A percentile compares a stretch with the other conserved stretches of the same genome.
These are phyloP conservation scores for Boletellus deceptivus DNA, from an alignment of 1,284 basidiomycete species.

Conservation along the genomic window DNA sequence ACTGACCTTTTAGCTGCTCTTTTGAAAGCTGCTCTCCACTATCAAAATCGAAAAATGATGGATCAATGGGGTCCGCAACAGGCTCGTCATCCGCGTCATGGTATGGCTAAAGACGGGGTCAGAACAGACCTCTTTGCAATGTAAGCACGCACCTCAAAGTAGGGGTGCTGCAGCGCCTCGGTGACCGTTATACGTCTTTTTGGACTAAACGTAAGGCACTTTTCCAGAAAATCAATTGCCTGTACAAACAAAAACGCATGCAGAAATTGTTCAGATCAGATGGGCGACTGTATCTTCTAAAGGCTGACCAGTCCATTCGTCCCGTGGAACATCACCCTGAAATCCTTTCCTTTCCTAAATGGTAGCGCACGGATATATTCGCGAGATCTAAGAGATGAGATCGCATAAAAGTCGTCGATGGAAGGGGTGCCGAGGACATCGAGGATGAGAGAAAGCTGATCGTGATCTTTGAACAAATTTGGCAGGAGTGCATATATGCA, in stretches of 20 bases:
- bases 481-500: not conserved
- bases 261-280: not conserved
- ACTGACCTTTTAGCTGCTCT: conserved; percentile 68
- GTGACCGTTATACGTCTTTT: conserved; percentile 87
- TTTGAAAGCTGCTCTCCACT: conserved; percentile 63
- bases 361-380: conserved; percentile 94
- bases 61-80: conserved; percentile 73
- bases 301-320: conserved; percentile 71
- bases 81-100: conserved; percentile 91
- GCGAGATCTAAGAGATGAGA: conserved; percentile 80
- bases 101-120: conserved; percentile 58
- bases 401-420: conserved; percentile 91
- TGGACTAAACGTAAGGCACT: conserved; percentile 90
- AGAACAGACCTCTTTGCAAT: not conserved
- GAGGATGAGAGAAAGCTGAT: conserved; percentile 84
- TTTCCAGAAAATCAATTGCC: conserved; percentile 89
- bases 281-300: not conserved
- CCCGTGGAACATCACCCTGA: conserved; percentile 72
- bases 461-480: conserved; percentile 55
- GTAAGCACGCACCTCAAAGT: conserved; percentile 64
- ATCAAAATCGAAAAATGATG: conserved; percentile 91
- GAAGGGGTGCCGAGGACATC: conserved; percentile 89
- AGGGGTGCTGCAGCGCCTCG: conserved; percentile 90
- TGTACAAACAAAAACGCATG: conserved; percentile 3
- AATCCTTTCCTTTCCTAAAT: conserved; percentile 84